phyloP scores from a whole-genome alignment of 768 basidiomycete species.

The Rhizopogon vinicolor region DNA sequence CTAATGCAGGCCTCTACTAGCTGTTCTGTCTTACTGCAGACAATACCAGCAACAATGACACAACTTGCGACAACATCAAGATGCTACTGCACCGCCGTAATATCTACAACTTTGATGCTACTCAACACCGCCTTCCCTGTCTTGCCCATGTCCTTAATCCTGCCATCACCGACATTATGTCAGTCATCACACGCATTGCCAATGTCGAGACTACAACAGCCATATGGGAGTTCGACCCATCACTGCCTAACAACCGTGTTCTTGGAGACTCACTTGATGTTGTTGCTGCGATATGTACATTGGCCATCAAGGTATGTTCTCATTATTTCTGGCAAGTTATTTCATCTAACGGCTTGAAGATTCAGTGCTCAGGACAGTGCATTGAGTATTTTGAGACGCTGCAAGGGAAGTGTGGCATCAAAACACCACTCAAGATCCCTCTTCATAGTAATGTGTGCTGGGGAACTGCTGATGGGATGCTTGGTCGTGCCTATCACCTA shows the following conservation, averaged over 20 bases:
- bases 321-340: not conserved
- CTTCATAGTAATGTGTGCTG: slow-evolving; percentile 23
- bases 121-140: too few species aligned
- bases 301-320: slow-evolving; percentile 26
- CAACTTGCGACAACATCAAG: too few species aligned
- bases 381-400: slow-evolving; percentile 19
- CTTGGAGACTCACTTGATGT: slow-evolving; percentile 24
- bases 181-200: too few species aligned
- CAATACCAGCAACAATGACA: too few species aligned
- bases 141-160: too few species aligned
- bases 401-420: slow-evolving; percentile 12
- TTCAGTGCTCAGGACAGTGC: slow-evolving; percentile 17
- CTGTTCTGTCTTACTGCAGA: too few species aligned
- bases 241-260: slow-evolving; percentile 15
- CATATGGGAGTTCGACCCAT: too few species aligned
- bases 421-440: slow-evolving; percentile 13
- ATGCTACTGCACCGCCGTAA: too few species aligned
- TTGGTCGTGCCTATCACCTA: slow-evolving; percentile 11
- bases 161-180: too few species aligned
- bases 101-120: too few species aligned
- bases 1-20: too few species aligned
- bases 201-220: too few species aligned
- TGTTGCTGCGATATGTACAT: slow-evolving; percentile 23
- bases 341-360: slow-evolving; percentile 6
- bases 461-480: slow-evolving; percentile 22